Conservation (phyloP, 352 stramenopile genomes). For the Phytophthora aleatoria region DNA sequence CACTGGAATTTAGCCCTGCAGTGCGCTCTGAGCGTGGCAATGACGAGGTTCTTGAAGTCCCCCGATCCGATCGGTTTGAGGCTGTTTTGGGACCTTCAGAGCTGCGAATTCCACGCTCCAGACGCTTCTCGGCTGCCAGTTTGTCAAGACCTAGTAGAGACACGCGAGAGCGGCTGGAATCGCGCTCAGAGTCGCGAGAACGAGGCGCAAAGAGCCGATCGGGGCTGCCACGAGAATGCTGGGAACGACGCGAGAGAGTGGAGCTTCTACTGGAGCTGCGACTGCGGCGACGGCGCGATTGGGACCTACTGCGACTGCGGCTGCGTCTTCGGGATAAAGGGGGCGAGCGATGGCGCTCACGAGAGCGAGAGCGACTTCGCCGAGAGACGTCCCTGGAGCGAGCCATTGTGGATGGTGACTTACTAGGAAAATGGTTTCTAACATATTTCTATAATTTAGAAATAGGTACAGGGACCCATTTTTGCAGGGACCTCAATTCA, state of each 20-base stretch:
- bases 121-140: conserved; percentile 65
- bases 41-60: conserved; percentile 4
- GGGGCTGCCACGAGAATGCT: conserved; percentile 18
- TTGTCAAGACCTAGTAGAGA: conserved; percentile 69
- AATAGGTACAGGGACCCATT: too few species aligned
- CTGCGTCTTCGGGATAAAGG: conserved; percentile 25
- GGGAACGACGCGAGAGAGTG: conserved; percentile 5
- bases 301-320: conserved; percentile 20
- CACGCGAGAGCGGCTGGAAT: conserved; percentile 13
- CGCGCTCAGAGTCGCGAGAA: conserved; percentile 10
- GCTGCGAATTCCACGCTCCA: conserved; percentile 31
- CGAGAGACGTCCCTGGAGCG: conserved; percentile 16
- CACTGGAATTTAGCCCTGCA: conserved; percentile 52
- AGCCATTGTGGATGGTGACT: conserved; percentile 19
- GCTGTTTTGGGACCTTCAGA: background rate
- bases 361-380: conserved; percentile 33
- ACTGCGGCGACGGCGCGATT: conserved; percentile 13
- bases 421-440: background rate
- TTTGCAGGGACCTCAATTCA: too few species aligned
- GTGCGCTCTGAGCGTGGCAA: conserved; percentile 38
- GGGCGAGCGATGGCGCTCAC: conserved; percentile 4
- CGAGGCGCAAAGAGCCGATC: conserved; percentile 17
- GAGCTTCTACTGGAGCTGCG: conserved; percentile 18
- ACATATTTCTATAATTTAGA: background rate
- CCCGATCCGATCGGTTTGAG: conserved; percentile 1